Evolutionary conservation across 331 rosid species (phyloP).

Genomic region (Acacia pycnantha): DNA sequence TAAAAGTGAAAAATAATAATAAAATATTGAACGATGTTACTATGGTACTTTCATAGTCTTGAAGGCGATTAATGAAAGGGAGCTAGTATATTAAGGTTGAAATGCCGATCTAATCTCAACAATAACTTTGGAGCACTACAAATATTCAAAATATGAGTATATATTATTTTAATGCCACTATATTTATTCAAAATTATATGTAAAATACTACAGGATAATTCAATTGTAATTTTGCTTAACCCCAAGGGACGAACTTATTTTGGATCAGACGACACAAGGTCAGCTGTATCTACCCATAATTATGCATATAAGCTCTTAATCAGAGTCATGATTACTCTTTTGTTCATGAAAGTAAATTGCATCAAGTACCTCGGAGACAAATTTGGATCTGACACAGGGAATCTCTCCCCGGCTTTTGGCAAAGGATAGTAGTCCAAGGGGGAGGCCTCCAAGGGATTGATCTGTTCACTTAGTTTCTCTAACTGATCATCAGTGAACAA

Average conservation of each 20-base stretch:
- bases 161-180: not conserved
- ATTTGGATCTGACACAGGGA: slow-evolving; percentile 77
- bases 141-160: not conserved
- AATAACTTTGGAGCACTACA: not conserved
- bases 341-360: slow-evolving; percentile 5
- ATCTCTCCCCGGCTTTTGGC: slow-evolving; percentile 84
- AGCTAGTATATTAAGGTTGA: not conserved
- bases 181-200: not conserved
- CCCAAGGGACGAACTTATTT: not conserved
- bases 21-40: not conserved
- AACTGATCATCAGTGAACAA: slow-evolving; percentile 73
- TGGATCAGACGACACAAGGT: not conserved
- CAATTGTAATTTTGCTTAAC: not conserved
- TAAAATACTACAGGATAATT: not conserved
- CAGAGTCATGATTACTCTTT: not conserved
- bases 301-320: not conserved
- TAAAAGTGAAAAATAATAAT: not conserved
- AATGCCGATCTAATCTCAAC: not conserved
- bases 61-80: not conserved
- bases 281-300: not conserved
- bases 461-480: slow-evolving; percentile 65
- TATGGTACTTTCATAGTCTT: not conserved
- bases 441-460: slow-evolving; percentile 67
- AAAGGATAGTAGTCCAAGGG: slow-evolving; percentile 83
- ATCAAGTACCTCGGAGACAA: slow-evolving; percentile 71